A percentile compares a stretch with the other conserved stretches of the same genome.
Conservation (phyloP, 2,329 filamentous ascomycete genomes). For the Aspergillus awamori region DNA sequence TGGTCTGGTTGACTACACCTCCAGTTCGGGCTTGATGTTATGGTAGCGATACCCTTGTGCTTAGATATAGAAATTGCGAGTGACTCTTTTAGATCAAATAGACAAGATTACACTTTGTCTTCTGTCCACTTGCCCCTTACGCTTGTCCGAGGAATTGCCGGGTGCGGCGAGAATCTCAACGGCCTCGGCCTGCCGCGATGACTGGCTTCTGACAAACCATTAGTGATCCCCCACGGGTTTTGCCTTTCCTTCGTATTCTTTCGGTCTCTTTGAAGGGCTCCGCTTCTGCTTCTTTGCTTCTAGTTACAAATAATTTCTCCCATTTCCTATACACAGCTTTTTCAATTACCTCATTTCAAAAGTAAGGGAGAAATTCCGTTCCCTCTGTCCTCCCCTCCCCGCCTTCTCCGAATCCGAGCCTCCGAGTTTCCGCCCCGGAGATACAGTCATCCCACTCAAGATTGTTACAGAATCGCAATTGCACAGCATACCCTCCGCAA, state of each 20-base stretch:
- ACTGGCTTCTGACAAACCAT: slow-evolving; percentile 25
- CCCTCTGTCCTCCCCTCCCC: not conserved
- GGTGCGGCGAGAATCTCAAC: not conserved
- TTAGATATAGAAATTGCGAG: slow-evolving; percentile 3
- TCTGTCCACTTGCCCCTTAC: not conserved
- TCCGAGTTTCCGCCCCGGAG: slow-evolving; percentile 7
- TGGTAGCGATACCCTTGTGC: not conserved
- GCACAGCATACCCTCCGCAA: not conserved
- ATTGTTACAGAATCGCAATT: not conserved
- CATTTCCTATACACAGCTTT: not conserved
- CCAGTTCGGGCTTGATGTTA: not conserved
- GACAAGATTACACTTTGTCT: not conserved
- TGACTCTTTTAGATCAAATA: not conserved
- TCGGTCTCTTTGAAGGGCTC: slow-evolving; percentile 1
- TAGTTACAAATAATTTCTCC: not conserved
- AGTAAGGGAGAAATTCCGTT: not conserved
- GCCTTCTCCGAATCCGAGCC: slow-evolving; percentile 7
- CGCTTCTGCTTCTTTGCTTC: not conserved
- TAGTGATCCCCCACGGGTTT: slow-evolving; percentile 16
- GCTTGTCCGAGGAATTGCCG: not conserved
- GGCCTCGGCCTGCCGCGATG: slow-evolving; percentile 17
- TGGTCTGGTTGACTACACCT: slow-evolving; percentile 1
- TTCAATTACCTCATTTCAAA: not conserved
- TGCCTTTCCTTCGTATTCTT: slow-evolving; percentile 11
- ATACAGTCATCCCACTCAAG: not conserved